phyloP scores from a whole-genome alignment of 2,329 filamentous ascomycete genomes.

The Botrytis sinoallii region DNA sequence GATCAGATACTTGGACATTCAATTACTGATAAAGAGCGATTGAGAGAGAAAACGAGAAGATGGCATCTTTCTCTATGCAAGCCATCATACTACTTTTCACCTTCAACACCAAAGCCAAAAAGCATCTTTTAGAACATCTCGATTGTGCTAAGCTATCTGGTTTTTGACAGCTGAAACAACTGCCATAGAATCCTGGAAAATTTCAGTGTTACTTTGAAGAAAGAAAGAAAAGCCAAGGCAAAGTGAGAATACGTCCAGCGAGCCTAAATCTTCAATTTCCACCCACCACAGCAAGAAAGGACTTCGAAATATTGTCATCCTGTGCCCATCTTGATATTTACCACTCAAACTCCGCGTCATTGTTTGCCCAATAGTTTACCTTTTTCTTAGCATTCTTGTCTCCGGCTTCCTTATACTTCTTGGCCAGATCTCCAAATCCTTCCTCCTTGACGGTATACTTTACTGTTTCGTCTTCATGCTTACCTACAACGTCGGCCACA shows the following conservation, averaged over 20 bases:
- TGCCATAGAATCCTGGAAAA: not conserved
- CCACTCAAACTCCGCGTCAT: conserved; percentile 8
- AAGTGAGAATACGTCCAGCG: not conserved
- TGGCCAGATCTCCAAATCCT: conserved; percentile 2
- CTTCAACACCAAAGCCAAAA: not conserved
- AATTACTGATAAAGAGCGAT: not conserved
- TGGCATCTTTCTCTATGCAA: not conserved
- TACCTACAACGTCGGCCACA: conserved; percentile 32
- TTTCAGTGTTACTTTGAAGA: not conserved
- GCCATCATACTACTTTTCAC: no score
- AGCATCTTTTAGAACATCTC: not conserved
- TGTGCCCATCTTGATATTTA: not conserved
- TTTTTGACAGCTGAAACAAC: not conserved
- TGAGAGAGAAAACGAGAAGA: not conserved
- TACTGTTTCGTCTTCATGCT: conserved; percentile 38
- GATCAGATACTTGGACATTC: not conserved
- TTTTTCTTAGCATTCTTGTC: conserved; percentile 3
- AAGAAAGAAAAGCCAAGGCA: not conserved
- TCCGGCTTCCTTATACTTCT: not conserved
- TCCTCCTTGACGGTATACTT: conserved; percentile 35
- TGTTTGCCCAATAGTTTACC: conserved; percentile 9
- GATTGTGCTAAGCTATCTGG: not conserved
- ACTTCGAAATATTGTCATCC: no score
- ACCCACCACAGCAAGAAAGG: not conserved
- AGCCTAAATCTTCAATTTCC: not conserved